Evolutionary conservation across 2,329 filamentous ascomycete genomes (phyloP).

Genomic region (Fusarium irregulare): DNA sequence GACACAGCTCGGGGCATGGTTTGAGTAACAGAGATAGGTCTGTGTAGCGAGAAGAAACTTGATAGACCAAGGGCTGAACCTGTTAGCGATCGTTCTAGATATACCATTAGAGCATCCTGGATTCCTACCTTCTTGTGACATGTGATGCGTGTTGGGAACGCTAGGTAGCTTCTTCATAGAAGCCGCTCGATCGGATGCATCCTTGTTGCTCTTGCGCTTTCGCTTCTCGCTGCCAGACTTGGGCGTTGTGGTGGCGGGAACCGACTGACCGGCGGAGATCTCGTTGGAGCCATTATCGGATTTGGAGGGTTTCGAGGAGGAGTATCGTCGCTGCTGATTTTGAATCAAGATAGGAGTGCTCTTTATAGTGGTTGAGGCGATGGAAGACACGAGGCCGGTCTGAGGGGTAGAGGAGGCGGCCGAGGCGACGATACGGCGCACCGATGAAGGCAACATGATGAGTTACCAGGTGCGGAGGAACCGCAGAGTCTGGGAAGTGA

Average conservation of each 20-base stretch:
- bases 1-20: constrained; percentile 79
- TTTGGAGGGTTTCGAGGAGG: constrained; percentile 71
- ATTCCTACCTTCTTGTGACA: constrained; percentile 71
- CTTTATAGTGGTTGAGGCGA: constrained; percentile 57
- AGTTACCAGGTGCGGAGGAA: constrained; percentile 45
- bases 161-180: constrained; percentile 71
- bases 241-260: constrained; percentile 59
- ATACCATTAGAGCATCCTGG: not conserved
- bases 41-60: constrained; percentile 94
- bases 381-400: constrained; percentile 56
- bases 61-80: constrained; percentile 83
- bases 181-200: constrained; percentile 57
- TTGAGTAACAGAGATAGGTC: constrained; percentile 89
- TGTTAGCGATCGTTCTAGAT: constrained; percentile 13
- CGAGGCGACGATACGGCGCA: constrained; percentile 65
- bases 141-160: constrained; percentile 79
- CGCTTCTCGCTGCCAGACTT: constrained; percentile 63
- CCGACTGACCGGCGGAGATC: constrained; percentile 61
- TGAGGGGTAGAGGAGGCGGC: constrained; percentile 60
- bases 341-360: constrained; percentile 53
- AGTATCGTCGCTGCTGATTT: constrained; percentile 65
- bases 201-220: constrained; percentile 68
- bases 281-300: constrained; percentile 67
- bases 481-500: constrained; percentile 31
- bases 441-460: constrained; percentile 65